These are phyloP conservation scores for Nicotiana noctiflora DNA, from an alignment of 257 asterid genomes.

Conservation along the genomic window DNA sequence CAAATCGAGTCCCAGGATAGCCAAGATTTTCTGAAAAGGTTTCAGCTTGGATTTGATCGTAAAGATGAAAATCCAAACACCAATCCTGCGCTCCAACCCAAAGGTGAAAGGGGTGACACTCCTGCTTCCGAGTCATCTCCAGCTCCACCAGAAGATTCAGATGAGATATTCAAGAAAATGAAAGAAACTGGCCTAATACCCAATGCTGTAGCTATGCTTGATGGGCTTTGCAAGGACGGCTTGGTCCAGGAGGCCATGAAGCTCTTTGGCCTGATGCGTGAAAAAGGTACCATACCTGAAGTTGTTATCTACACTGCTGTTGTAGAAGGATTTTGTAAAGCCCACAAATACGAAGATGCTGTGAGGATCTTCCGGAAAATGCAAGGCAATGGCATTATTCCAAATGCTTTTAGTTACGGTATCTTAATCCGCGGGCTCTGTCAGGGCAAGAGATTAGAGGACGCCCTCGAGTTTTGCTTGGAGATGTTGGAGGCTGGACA, in stretches of 20 bases:
- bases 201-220: slow-evolving; percentile 92
- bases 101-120: background rate
- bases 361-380: slow-evolving; percentile 63
- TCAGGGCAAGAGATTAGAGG: slow-evolving; percentile 53
- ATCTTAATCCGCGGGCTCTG: slow-evolving; percentile 51
- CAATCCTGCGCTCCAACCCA: slow-evolving; percentile 9
- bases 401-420: slow-evolving; percentile 60
- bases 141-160: slow-evolving; percentile 55
- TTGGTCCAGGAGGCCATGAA: slow-evolving; percentile 81
- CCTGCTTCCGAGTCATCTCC: slow-evolving; percentile 25
- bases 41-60: slow-evolving; percentile 61
- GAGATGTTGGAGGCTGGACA: slow-evolving; percentile 76
- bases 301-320: slow-evolving; percentile 86
- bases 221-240: slow-evolving; percentile 87
- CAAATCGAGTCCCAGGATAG: slow-evolving; percentile 17
- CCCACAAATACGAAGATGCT: slow-evolving; percentile 69
- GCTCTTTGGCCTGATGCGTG: slow-evolving; percentile 77
- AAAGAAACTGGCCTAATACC: slow-evolving; percentile 87
- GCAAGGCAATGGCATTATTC: slow-evolving; percentile 54
- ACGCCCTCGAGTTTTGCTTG: slow-evolving; percentile 41
- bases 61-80: slow-evolving; percentile 9
- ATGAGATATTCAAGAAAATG: slow-evolving; percentile 83
- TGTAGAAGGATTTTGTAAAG: slow-evolving; percentile 81
- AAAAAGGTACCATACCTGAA: slow-evolving; percentile 78
- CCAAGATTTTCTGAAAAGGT: slow-evolving; percentile 62